phyloP scores from a whole-genome alignment of 345 rosid genomes.

The Ceriops tagal region DNA sequence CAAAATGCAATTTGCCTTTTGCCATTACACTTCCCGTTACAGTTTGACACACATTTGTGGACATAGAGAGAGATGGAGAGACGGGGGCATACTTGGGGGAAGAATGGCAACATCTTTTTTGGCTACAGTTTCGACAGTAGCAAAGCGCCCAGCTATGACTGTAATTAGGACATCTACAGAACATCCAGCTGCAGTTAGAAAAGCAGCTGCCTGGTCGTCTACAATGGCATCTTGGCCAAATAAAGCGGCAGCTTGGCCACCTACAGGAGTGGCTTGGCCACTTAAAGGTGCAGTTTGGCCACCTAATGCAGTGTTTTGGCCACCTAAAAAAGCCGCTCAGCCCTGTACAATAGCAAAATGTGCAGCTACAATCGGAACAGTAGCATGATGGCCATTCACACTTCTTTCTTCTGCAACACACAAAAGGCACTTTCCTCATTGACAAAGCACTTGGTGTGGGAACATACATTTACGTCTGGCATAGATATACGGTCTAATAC shows the following conservation, averaged over 20 bases:
- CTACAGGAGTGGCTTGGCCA: conserved; percentile 12
- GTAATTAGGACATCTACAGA: conserved; percentile 16
- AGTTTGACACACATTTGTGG: not conserved
- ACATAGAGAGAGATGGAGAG: not conserved
- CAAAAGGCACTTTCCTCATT: conserved; percentile 21
- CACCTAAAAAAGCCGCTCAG: conserved; percentile 15
- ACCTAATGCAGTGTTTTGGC: conserved; percentile 17
- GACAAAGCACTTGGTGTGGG: conserved; percentile 15
- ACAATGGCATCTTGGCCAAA: not conserved
- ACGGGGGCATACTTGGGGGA: conserved; percentile 29
- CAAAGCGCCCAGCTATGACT: conserved; percentile 37
- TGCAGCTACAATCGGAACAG: conserved; percentile 40
- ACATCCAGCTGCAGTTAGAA: not conserved
- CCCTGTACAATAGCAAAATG: conserved; percentile 25
- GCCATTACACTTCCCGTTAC: not conserved
- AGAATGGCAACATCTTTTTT: conserved; percentile 26
- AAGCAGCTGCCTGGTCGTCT: conserved; percentile 22
- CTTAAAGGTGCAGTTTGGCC: not conserved
- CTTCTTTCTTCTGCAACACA: conserved; percentile 27
- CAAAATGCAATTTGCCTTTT: not conserved
- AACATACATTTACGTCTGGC: conserved; percentile 4
- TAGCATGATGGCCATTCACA: conserved; percentile 38
- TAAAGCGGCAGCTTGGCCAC: conserved; percentile 23
- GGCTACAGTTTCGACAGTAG: conserved; percentile 42
- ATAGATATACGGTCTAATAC: conserved; percentile 6